phyloP scores from a whole-genome alignment of 2,329 filamentous ascomycete genomes.

The Lecanicillium sp. region DNA sequence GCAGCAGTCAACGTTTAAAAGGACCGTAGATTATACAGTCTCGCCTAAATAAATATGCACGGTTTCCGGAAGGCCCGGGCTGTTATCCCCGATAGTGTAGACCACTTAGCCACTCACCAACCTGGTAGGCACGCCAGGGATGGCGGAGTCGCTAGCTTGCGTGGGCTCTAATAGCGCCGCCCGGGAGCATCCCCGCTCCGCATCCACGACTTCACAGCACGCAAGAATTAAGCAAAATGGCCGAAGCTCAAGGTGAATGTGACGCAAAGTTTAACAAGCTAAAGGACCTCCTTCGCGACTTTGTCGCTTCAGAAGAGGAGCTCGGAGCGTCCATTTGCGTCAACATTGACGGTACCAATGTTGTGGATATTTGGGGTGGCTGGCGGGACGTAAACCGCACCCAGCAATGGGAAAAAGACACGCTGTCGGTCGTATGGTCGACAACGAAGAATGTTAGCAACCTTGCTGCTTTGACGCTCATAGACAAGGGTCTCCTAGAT shows the following conservation, averaged over 20 bases:
- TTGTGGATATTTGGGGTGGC: slow-evolving; percentile 39
- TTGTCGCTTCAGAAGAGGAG: slow-evolving; percentile 29
- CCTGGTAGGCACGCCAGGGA: no score
- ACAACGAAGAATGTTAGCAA: slow-evolving; percentile 25
- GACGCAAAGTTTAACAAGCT: slow-evolving; percentile 27
- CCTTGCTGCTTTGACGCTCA: slow-evolving; percentile 20
- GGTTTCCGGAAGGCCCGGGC: no score
- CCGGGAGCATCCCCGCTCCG: no score
- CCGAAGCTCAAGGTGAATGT: slow-evolving; percentile 23
- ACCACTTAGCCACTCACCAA: no score
- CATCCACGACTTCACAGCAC: no score
- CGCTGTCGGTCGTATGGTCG: slow-evolving; percentile 32
- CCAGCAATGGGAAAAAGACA: slow-evolving; percentile 29
- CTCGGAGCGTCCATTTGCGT: slow-evolving; percentile 35
- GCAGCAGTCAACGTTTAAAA: not conserved
- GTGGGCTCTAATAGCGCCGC: no score
- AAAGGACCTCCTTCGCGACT: slow-evolving; percentile 21
- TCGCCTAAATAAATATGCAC: not conserved
- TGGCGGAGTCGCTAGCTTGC: no score
- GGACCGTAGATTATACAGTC: not conserved
- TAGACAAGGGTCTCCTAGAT: slow-evolving; percentile 29
- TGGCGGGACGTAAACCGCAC: slow-evolving; percentile 21
- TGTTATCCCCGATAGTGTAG: no score
- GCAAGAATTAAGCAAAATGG: slow-evolving; percentile 9
- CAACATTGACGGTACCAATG: slow-evolving; percentile 31